phyloP scores from a whole-genome alignment of 1,284 basidiomycete species.

The Marasmius tenuissimus region DNA sequence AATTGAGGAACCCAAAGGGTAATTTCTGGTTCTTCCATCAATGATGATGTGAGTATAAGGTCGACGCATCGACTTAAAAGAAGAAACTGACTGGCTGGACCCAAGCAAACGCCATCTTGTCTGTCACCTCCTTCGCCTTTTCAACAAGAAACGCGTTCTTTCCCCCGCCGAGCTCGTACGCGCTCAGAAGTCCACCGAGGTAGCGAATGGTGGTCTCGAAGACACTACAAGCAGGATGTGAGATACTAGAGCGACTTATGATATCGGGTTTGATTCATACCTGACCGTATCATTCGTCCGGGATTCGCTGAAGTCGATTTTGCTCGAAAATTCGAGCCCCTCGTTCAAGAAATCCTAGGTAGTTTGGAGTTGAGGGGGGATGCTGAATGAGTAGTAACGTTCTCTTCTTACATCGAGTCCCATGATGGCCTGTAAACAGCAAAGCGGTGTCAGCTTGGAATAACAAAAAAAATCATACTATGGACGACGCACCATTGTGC shows the following conservation, averaged over 20 bases:
- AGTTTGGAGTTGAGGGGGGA: background rate
- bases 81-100: background rate
- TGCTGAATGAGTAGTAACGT: no score
- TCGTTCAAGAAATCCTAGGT: slow-evolving; percentile 10
- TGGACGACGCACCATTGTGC: slow-evolving; percentile 54
- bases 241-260: background rate
- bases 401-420: slow-evolving; percentile 42
- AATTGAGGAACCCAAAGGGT: slow-evolving; percentile 56
- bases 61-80: background rate
- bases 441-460: background rate
- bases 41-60: background rate
- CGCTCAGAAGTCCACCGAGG: slow-evolving; percentile 68
- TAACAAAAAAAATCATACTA: background rate
- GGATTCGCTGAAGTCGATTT: slow-evolving; percentile 12
- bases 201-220: slow-evolving; percentile 92
- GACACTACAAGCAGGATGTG: slow-evolving; percentile 41
- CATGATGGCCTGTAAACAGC: slow-evolving; percentile 46
- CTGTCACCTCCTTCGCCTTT: slow-evolving; percentile 69
- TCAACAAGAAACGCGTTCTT: slow-evolving; percentile 50
- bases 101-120: slow-evolving; percentile 51
- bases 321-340: slow-evolving; percentile 7
- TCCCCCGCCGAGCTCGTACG: slow-evolving; percentile 79
- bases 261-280: background rate
- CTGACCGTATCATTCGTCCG: slow-evolving; percentile 7
- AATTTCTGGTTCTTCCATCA: slow-evolving; percentile 41